Conservation (phyloP, 441 rosid genomes). For the Melastoma candidum region DNA sequence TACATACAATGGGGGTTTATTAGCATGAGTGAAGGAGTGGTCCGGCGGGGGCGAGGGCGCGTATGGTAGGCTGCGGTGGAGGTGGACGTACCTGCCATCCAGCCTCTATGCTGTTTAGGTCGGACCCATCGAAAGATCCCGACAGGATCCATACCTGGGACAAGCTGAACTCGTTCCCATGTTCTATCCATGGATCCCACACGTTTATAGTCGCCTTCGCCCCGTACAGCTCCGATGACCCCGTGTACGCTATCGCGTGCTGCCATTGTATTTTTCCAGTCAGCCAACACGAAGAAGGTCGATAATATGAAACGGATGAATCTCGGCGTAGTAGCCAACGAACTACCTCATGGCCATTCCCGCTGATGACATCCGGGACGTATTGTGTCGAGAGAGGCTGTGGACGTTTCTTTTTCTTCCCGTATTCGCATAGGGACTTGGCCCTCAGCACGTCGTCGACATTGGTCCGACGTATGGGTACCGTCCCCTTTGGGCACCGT, state of each 20-base stretch:
- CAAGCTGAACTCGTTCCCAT: constrained; percentile 67
- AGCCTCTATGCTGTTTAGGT: constrained; percentile 74
- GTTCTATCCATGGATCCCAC: constrained; percentile 58
- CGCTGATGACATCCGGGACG: too few relatives aligned
- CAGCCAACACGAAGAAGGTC: not conserved
- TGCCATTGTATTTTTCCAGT: constrained; percentile 7
- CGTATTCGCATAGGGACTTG: constrained; percentile 55
- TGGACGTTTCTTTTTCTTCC: constrained; percentile 24
- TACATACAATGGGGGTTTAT: constrained; percentile 37
- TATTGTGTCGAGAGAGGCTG: not conserved
- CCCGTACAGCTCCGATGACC: constrained; percentile 57
- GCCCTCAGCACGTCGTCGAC: constrained; percentile 56
- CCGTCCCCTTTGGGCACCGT: constrained; percentile 53
- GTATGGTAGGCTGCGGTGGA: too few relatives aligned
- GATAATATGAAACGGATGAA: not conserved
- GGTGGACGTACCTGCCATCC: constrained; percentile 40
- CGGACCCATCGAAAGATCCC: constrained; percentile 66
- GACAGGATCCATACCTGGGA: constrained; percentile 75
- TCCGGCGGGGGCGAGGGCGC: too few relatives aligned
- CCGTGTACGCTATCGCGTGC: constrained; percentile 98
- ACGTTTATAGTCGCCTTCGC: constrained; percentile 65
- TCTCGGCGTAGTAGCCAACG: not conserved
- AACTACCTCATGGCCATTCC: constrained; percentile 70
- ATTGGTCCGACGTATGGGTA: constrained; percentile 55
- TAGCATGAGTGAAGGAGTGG: too few relatives aligned